Evolutionary conservation across 2,329 filamentous ascomycete genomes (phyloP).

Genomic region (Dothideomycetidae sp.): DNA sequence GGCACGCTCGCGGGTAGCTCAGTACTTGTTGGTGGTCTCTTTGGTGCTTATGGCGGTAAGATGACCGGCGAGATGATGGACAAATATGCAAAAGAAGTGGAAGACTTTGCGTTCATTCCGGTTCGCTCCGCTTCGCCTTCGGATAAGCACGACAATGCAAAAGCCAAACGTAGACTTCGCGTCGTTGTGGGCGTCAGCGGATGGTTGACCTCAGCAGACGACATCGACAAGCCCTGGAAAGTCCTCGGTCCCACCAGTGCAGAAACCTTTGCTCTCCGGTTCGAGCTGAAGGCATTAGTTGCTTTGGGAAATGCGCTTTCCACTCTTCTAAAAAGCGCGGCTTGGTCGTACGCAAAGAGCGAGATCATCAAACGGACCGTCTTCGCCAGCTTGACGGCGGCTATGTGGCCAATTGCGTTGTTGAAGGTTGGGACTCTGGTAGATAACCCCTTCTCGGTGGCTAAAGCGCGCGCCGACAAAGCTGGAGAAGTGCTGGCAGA

Average conservation of each 20-base stretch:
- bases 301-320: constrained; percentile 68
- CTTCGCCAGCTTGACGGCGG: constrained; percentile 33
- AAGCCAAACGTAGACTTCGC: constrained; percentile 43
- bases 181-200: constrained; percentile 75
- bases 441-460: constrained; percentile 29
- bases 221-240: constrained; percentile 66
- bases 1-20: constrained; percentile 68
- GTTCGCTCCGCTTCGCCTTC: constrained; percentile 37
- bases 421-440: constrained; percentile 30
- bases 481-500: constrained; percentile 28
- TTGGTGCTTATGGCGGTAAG: constrained; percentile 77
- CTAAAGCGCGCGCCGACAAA: constrained; percentile 24
- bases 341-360: constrained; percentile 62
- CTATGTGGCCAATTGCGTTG: constrained; percentile 34
- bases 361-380: constrained; percentile 55
- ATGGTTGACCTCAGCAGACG: constrained; percentile 59
- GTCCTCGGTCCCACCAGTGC: constrained; percentile 51
- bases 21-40: constrained; percentile 67
- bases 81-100: constrained; percentile 69
- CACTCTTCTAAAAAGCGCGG: constrained; percentile 60
- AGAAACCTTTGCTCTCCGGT: constrained; percentile 72
- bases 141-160: constrained; percentile 34
- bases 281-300: constrained; percentile 63
- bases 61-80: constrained; percentile 82
- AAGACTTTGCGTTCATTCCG: constrained; percentile 77